These are phyloP conservation scores for Exophiala phaeomuriformis DNA, from an alignment of 2,329 filamentous ascomycete species.

Conservation along the genomic window DNA sequence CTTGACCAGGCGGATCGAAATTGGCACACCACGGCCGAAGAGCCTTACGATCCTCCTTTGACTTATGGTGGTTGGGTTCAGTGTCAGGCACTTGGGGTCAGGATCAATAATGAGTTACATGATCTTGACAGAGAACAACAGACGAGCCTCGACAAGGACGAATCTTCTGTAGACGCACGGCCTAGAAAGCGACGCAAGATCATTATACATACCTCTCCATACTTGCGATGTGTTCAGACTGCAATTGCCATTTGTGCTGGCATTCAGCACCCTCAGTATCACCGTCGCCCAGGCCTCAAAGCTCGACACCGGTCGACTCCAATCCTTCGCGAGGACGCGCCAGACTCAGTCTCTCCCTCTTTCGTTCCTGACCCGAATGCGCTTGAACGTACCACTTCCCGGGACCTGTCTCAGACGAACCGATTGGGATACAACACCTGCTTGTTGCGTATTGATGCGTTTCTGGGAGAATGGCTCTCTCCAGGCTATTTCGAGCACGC, in stretches of 20 bases:
- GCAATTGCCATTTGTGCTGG: conserved; percentile 82
- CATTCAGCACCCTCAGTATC: conserved; percentile 49
- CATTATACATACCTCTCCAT: conserved; percentile 88
- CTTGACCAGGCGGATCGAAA: conserved; percentile 90
- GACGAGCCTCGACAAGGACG: conserved; percentile 8
- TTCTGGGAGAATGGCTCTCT: conserved; percentile 90
- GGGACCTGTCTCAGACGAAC: conserved; percentile 13
- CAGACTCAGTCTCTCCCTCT: conserved; percentile 22
- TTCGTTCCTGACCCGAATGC: conserved; percentile 1
- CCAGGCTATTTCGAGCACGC: conserved; percentile 91
- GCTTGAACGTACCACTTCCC: conserved; percentile 5
- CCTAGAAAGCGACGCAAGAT: conserved; percentile 52
- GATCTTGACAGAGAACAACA: conserved; percentile 38
- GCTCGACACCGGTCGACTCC: conserved; percentile 22
- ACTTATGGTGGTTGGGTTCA: conserved; percentile 94
- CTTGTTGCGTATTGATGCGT: conserved; percentile 73
- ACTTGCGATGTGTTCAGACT: conserved; percentile 85
- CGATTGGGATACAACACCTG: conserved; percentile 18
- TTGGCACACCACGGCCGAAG: conserved; percentile 89
- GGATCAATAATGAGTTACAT: conserved; percentile 67
- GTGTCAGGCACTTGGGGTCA: conserved; percentile 68
- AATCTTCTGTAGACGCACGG: conserved; percentile 14
- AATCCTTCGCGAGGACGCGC: conserved; percentile 18
- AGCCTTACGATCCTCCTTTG: conserved; percentile 89
- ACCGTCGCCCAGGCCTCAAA: conserved; percentile 23